A percentile compares a stretch with the other conserved stretches of the same genome.
Evolutionary conservation across 208 protist genomes (phyloP).

Genomic region (Endotrypanum monterogeii): DNA sequence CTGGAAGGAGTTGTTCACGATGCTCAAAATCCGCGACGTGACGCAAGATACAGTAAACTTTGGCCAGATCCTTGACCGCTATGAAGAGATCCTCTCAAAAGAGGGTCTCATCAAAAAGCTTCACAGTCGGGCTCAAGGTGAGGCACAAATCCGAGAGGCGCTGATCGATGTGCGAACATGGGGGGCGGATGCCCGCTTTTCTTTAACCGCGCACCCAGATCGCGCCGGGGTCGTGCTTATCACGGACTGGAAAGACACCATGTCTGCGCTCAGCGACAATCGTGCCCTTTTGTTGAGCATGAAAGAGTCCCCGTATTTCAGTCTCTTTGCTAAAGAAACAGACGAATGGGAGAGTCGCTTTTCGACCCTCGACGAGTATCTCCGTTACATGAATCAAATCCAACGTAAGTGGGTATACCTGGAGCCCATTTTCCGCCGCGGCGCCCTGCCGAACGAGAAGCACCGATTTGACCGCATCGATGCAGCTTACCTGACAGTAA

Average conservation of each 20-base stretch:
- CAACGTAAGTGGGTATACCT: slow-evolving; percentile 99
- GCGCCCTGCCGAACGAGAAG: slow-evolving; percentile 96
- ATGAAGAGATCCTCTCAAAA: slow-evolving; percentile 75
- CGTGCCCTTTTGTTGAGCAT: slow-evolving; percentile 95
- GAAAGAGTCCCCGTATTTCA: slow-evolving; percentile 97
- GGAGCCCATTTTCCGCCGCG: slow-evolving; percentile 98
- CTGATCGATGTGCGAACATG: slow-evolving; percentile 95
- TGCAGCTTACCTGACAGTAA: slow-evolving; percentile 94
- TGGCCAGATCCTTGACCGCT: slow-evolving; percentile 86
- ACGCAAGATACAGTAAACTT: slow-evolving; percentile 93
- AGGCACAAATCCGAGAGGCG: slow-evolving; percentile 96
- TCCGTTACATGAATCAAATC: slow-evolving; percentile 95
- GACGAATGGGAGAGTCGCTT: slow-evolving; percentile 93
- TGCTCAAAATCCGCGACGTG: slow-evolving; percentile 78
- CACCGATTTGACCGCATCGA: slow-evolving; percentile 96
- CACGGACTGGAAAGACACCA: slow-evolving; percentile 97
- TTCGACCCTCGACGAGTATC: slow-evolving; percentile 88
- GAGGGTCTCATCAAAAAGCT: slow-evolving; percentile 93
- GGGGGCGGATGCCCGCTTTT: slow-evolving; percentile 89
- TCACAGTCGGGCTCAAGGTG: slow-evolving; percentile 93
- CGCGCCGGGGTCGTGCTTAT: slow-evolving; percentile 90
- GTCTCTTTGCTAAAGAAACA: slow-evolving; percentile 91
- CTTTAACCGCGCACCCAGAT: slow-evolving; percentile 77
- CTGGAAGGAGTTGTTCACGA: slow-evolving; percentile 93
- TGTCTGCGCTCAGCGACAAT: slow-evolving; percentile 96